Percentiles rank a stretch among this genome's conserved stretches.
Conservation (phyloP, 2,329 filamentous ascomycete species). For the Decorospora gaudefroyi region DNA sequence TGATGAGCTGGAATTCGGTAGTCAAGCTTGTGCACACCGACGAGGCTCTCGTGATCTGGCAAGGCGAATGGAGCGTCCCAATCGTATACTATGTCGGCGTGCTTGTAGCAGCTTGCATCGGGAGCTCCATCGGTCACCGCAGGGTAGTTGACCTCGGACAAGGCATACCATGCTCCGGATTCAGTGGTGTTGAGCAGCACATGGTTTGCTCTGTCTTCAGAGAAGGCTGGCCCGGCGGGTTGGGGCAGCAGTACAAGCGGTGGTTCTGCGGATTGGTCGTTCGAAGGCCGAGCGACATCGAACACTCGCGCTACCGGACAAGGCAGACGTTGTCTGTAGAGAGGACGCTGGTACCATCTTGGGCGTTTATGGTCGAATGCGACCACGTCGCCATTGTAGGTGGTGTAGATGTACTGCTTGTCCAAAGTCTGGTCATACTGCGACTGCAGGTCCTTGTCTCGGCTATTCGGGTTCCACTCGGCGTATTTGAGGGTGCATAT, state of each 20-base stretch:
- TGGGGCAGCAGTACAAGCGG: constrained; percentile 86
- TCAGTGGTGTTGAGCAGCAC: constrained; percentile 87
- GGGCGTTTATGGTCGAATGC: constrained; percentile 71
- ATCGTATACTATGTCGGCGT: constrained; percentile 27
- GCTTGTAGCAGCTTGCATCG: constrained; percentile 60
- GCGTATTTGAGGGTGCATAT: constrained; percentile 91
- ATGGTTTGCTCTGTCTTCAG: constrained; percentile 49
- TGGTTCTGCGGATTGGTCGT: constrained; percentile 67
- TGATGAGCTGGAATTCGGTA: constrained; percentile 27
- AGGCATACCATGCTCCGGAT: constrained; percentile 88
- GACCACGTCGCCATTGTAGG: constrained; percentile 81
- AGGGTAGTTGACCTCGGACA: constrained; percentile 86
- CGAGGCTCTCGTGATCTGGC: constrained; percentile 43
- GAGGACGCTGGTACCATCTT: constrained; percentile 30
- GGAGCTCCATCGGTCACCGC: constrained; percentile 73
- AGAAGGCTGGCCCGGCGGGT: constrained; percentile 66
- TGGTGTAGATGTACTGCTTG: constrained; percentile 84
- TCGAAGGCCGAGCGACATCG: constrained; percentile 77
- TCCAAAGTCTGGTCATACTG: constrained; percentile 83
- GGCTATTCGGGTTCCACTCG: constrained; percentile 93
- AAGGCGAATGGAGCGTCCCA: constrained; percentile 37
- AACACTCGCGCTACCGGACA: constrained; percentile 86
- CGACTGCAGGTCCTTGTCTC: constrained; percentile 81
- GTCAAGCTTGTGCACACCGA: constrained; percentile 49
- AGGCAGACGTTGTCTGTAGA: constrained; percentile 63